These are phyloP conservation scores for Cucumis cinereus DNA, from an alignment of 306 rosid genomes.

Conservation along the genomic window DNA sequence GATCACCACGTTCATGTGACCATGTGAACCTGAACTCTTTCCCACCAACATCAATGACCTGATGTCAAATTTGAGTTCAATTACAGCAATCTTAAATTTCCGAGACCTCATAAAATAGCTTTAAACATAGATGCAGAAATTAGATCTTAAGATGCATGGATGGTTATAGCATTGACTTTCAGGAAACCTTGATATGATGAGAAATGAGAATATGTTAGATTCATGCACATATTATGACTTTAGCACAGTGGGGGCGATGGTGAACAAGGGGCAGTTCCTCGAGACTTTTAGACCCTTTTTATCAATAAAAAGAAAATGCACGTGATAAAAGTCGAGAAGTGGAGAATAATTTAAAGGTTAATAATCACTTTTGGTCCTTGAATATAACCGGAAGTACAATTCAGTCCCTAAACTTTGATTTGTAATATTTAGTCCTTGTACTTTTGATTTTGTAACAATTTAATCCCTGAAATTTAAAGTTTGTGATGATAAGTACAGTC, in stretches of 20 bases:
- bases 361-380: no score
- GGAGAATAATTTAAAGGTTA: neutral
- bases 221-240: neutral
- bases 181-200: neutral
- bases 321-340: neutral
- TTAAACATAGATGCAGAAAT: neutral
- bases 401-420: no score
- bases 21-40: constrained; percentile 81
- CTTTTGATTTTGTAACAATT: no score
- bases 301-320: neutral
- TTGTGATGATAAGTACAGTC: no score
- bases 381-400: neutral
- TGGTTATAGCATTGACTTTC: neutral
- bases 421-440: no score
- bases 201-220: neutral
- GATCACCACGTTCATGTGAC: constrained; percentile 70
- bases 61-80: constrained; percentile 12
- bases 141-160: neutral
- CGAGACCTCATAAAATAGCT: neutral
- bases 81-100: neutral
- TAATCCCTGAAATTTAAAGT: no score
- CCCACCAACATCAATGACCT: constrained; percentile 93
- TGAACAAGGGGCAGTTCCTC: neutral
- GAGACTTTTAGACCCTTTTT: neutral
- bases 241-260: neutral